phyloP scores from a whole-genome alignment of 2,329 filamentous ascomycete genomes.

The Sarocladium kiliense region DNA sequence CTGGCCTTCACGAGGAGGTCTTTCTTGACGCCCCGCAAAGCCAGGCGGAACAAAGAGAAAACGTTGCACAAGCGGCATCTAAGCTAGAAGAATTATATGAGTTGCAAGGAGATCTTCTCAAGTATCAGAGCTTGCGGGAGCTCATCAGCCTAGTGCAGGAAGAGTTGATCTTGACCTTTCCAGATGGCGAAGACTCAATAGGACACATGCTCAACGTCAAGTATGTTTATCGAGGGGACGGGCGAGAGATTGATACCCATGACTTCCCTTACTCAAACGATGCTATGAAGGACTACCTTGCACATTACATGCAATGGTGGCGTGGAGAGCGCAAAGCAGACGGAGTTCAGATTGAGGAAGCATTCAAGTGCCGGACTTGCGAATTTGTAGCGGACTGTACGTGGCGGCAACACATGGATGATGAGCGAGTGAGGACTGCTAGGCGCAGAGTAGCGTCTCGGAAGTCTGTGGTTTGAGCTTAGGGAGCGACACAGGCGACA shows the following conservation, averaged over 20 bases:
- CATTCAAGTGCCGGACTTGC: constrained; percentile 81
- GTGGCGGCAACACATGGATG: constrained; percentile 70
- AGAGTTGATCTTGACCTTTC: constrained; percentile 49
- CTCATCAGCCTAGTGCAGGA: constrained; percentile 39
- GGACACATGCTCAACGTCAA: constrained; percentile 48
- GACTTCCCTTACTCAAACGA: constrained; percentile 63
- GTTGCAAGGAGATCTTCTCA: constrained; percentile 29
- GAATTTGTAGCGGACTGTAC: constrained; percentile 75
- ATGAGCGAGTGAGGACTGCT: constrained; percentile 36
- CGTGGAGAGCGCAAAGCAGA: constrained; percentile 64
- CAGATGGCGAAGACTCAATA: constrained; percentile 40
- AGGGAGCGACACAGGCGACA: too few relatives aligned
- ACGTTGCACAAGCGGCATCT: neutral
- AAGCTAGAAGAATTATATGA: neutral
- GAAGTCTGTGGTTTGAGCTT: neutral
- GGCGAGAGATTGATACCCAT: constrained; percentile 47
- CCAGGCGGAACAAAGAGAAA: constrained; percentile 13
- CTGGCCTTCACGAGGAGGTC: constrained; percentile 59
- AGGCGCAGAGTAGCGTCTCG: neutral
- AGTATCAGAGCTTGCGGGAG: constrained; percentile 43
- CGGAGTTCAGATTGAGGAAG: constrained; percentile 78
- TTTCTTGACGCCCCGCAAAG: constrained; percentile 47
- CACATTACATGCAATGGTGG: constrained; percentile 81
- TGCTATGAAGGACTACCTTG: constrained; percentile 61
- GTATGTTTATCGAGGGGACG: constrained; percentile 48